These are phyloP conservation scores for Vigna radiata DNA, from an alignment of 306 rosid species.

Conservation along the genomic window DNA sequence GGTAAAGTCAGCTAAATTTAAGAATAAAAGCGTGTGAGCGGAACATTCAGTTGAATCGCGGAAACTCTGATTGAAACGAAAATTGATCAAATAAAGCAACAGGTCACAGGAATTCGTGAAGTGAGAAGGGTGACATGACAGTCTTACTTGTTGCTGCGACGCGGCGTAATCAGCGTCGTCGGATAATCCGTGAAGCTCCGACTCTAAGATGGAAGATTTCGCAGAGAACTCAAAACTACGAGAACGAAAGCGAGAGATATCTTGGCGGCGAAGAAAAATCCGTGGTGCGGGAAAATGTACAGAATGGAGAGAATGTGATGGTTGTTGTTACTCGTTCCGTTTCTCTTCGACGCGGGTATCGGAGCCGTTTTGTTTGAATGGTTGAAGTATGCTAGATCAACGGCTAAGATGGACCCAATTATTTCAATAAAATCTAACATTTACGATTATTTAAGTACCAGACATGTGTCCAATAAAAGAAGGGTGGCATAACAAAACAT, in stretches of 20 bases:
- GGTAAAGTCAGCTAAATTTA: slow-evolving; percentile 25
- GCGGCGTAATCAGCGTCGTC: slow-evolving; percentile 99
- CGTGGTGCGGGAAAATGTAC: slow-evolving; percentile 35
- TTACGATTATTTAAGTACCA: too few species aligned
- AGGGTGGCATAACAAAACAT: too few species aligned
- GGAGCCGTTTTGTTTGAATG: slow-evolving; percentile 21
- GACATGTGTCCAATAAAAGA: too few species aligned
- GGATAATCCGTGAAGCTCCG: slow-evolving; percentile 86
- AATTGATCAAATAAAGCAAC: slow-evolving; percentile 23
- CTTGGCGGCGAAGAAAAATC: slow-evolving; percentile 53
- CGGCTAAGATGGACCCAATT: slow-evolving; percentile 34
- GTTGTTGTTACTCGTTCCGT: background rate
- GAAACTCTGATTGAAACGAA: slow-evolving; percentile 47
- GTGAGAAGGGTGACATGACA: background rate
- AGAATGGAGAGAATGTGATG: slow-evolving; percentile 8
- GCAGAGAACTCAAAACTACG: background rate
- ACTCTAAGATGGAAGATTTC: slow-evolving; percentile 71
- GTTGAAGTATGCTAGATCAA: background rate
- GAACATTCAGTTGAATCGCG: slow-evolving; percentile 8
- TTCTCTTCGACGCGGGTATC: slow-evolving; percentile 43
- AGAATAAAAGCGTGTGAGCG: background rate
- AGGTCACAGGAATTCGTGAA: slow-evolving; percentile 12
- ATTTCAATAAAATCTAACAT: background rate
- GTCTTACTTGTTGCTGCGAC: slow-evolving; percentile 79
- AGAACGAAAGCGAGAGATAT: slow-evolving; percentile 4